A percentile compares a stretch with the other conserved stretches of the same genome.
These are phyloP conservation scores for Zasmidium citrigriseum DNA, from an alignment of 2,329 filamentous ascomycete genomes.

Conservation along the genomic window DNA sequence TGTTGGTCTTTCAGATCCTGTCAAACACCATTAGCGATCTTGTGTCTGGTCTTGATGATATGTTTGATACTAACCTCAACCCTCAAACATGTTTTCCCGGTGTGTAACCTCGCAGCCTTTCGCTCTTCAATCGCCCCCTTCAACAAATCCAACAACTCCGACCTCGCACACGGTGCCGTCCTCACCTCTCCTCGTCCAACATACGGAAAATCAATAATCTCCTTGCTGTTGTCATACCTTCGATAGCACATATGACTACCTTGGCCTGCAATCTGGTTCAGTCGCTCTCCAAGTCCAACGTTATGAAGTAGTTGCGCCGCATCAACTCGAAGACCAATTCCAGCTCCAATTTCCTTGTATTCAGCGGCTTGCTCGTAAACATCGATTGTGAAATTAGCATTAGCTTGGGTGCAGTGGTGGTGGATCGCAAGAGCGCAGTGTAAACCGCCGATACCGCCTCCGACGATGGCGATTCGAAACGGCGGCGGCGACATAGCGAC, in stretches of 20 bases:
- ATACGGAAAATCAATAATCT: conserved; percentile 35
- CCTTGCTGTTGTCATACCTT: conserved; percentile 38
- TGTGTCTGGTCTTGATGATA: conserved; percentile 15
- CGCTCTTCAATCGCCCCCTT: conserved; percentile 21
- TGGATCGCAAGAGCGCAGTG: conserved; percentile 40
- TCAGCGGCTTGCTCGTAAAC: conserved; percentile 40
- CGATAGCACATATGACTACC: conserved; percentile 36
- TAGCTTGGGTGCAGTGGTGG: conserved; percentile 31
- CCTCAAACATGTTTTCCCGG: conserved; percentile 26
- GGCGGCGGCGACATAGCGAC: background rate
- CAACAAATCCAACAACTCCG: conserved; percentile 33
- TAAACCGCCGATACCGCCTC: conserved; percentile 44
- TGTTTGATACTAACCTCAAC: conserved; percentile 18
- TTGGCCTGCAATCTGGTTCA: conserved; percentile 34
- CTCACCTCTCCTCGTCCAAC: conserved; percentile 25
- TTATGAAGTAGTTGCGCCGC: conserved; percentile 37
- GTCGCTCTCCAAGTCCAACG: conserved; percentile 36
- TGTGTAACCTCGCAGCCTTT: conserved; percentile 30
- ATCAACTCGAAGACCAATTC: conserved; percentile 40
- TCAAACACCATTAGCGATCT: too few species aligned
- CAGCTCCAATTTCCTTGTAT: conserved; percentile 40
- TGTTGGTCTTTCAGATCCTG: too few species aligned
- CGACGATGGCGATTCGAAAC: conserved; percentile 39
- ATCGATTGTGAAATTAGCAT: conserved; percentile 27
- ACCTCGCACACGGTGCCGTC: conserved; percentile 26